Percentiles rank a stretch among this genome's conserved stretches.
Evolutionary conservation across 2,329 filamentous ascomycete genomes (phyloP).

Genomic region (Colletotrichum destructivum): DNA sequence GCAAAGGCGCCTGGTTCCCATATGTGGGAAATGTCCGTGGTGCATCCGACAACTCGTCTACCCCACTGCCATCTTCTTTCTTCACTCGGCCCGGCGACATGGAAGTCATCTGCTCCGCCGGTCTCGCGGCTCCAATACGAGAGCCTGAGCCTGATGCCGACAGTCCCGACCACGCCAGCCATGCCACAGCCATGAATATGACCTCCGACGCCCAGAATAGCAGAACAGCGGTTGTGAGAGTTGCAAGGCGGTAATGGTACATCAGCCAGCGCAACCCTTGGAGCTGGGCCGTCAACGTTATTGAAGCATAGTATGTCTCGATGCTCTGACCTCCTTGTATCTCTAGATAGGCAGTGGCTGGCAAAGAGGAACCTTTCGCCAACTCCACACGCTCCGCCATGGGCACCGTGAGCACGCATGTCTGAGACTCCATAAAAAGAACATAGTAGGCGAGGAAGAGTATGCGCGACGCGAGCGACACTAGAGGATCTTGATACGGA

Average conservation of each 20-base stretch:
- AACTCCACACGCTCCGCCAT: slow-evolving; percentile 85
- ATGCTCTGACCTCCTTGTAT: slow-evolving; percentile 78
- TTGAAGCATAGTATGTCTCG: slow-evolving; percentile 80
- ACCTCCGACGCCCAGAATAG: slow-evolving; percentile 86
- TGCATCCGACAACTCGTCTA: slow-evolving; percentile 56
- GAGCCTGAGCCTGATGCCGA: slow-evolving; percentile 38
- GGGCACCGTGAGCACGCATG: slow-evolving; percentile 73
- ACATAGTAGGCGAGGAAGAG: slow-evolving; percentile 79
- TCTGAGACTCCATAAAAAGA: slow-evolving; percentile 75
- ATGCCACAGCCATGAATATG: slow-evolving; percentile 75
- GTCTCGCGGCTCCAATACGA: slow-evolving; percentile 45
- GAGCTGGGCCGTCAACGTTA: slow-evolving; percentile 82
- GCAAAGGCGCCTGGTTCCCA: slow-evolving; percentile 57
- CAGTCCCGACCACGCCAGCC: slow-evolving; percentile 66
- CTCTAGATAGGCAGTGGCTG: slow-evolving; percentile 70
- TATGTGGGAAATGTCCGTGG: slow-evolving; percentile 62
- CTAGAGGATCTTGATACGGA: slow-evolving; percentile 81
- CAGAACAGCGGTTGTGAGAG: slow-evolving; percentile 77
- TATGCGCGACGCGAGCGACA: slow-evolving; percentile 73
- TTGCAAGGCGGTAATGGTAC: slow-evolving; percentile 83
- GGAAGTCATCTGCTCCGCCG: not conserved
- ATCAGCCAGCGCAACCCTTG: slow-evolving; percentile 86
- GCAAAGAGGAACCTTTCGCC: slow-evolving; percentile 55
- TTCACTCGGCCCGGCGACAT: slow-evolving; percentile 41
- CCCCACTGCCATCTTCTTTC: slow-evolving; percentile 49